A percentile compares a stretch with the other conserved stretches of the same genome.
Conservation (phyloP, 176 grass and related monocot species). For the Triticum monococcum region DNA sequence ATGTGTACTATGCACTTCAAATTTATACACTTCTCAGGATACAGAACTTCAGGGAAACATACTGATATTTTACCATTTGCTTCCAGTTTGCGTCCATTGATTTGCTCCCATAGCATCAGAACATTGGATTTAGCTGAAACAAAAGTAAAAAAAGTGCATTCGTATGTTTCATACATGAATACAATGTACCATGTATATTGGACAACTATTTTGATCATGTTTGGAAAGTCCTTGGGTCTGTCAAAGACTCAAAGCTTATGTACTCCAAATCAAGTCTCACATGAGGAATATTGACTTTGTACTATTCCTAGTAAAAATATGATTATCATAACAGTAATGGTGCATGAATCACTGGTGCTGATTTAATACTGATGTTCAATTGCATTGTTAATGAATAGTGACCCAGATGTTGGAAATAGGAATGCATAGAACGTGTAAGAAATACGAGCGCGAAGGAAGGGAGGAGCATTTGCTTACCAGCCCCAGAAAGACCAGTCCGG, state of each 20-base stretch:
- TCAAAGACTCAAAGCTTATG: not conserved
- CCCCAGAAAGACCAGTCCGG: conserved; percentile 98
- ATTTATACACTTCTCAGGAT: not conserved
- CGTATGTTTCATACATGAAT: not conserved
- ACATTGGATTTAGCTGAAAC: not conserved
- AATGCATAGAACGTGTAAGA: not conserved
- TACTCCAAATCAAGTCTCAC: not conserved
- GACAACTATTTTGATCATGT: not conserved
- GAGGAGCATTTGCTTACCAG: conserved; percentile 65
- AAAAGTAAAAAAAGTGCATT: not conserved
- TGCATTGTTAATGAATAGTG: not conserved
- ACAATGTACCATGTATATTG: not conserved
- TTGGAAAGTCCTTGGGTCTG: not conserved
- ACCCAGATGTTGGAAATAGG: not conserved
- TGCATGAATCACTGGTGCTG: not conserved
- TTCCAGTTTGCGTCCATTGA: not conserved
- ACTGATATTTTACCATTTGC: not conserved
- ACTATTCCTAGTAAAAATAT: not conserved
- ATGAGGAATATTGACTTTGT: not conserved
- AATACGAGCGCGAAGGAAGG: not conserved
- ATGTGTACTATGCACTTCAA: not conserved
- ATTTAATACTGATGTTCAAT: not conserved
- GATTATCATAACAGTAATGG: not conserved
- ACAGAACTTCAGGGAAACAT: not conserved
- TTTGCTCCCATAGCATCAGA: not conserved